Percentiles rank a stretch among this genome's conserved stretches.
These are phyloP conservation scores for Wickerhamiella sorbophila DNA, from an alignment of 805 yeast species.

Conservation along the genomic window DNA sequence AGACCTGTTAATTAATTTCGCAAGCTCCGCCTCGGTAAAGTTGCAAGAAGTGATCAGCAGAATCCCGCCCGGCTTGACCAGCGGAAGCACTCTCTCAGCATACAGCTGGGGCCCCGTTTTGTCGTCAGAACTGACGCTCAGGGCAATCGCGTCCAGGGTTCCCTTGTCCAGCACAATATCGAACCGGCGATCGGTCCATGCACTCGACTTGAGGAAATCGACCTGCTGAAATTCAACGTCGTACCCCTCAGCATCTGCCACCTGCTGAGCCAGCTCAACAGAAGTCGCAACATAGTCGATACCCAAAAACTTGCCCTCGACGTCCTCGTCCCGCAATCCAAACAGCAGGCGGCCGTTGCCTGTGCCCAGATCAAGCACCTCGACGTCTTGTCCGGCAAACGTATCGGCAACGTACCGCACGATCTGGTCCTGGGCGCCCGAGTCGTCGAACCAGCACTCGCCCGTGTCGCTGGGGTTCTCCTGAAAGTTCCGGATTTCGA, in stretches of 20 bases:
- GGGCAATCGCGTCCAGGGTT: slow-evolving; percentile 90
- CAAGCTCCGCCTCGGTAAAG: slow-evolving; percentile 71
- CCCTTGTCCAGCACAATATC: slow-evolving; percentile 87
- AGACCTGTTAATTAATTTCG: slow-evolving; percentile 32
- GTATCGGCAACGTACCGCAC: slow-evolving; percentile 51
- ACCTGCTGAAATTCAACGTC: slow-evolving; percentile 42
- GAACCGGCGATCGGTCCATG: slow-evolving; percentile 32
- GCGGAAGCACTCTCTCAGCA: slow-evolving; percentile 39
- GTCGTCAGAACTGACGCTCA: slow-evolving; percentile 40
- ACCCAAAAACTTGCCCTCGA: slow-evolving; percentile 48
- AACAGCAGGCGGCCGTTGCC: slow-evolving; percentile 90
- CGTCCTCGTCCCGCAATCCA: slow-evolving; percentile 49
- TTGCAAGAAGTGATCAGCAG: slow-evolving; percentile 82
- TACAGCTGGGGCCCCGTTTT: slow-evolving; percentile 35
- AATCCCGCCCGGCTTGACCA: slow-evolving; percentile 44
- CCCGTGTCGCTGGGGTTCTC: slow-evolving; percentile 78
- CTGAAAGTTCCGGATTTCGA: slow-evolving; percentile 57
- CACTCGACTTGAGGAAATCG: slow-evolving; percentile 44
- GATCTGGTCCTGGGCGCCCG: slow-evolving; percentile 81
- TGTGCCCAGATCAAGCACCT: slow-evolving; percentile 74
- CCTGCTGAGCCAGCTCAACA: slow-evolving; percentile 53
- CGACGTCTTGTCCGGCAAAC: slow-evolving; percentile 16
- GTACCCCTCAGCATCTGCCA: slow-evolving; percentile 29
- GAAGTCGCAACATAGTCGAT: slow-evolving; percentile 77
- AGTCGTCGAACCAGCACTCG: slow-evolving; percentile 92